Percentiles rank a stretch among this genome's conserved stretches.
Evolutionary conservation across 176 grass and related monocot genomes (phyloP).

Genomic region (Aegilops tauschii): DNA sequence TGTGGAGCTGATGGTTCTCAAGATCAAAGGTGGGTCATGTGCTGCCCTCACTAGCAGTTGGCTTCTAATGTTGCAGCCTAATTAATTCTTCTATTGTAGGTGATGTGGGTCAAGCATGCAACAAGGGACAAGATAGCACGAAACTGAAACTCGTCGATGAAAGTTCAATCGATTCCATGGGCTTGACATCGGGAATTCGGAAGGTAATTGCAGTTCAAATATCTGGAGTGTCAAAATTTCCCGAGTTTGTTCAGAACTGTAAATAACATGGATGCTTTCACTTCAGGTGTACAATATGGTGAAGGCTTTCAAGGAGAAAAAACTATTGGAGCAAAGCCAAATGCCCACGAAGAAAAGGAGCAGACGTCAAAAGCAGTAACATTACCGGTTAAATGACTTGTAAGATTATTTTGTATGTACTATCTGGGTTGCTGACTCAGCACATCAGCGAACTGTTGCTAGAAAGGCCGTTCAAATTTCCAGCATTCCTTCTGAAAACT

Average conservation of each 20-base stretch:
- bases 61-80: neutral
- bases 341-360: conserved; percentile 50
- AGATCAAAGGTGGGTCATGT: conserved; percentile 49
- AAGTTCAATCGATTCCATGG: conserved; percentile 56
- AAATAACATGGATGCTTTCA: conserved; percentile 3
- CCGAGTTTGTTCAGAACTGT: neutral
- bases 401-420: neutral
- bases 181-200: conserved; percentile 79
- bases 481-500: neutral
- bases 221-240: neutral
- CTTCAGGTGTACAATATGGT: conserved; percentile 91
- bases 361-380: conserved; percentile 21
- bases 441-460: neutral
- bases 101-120: conserved; percentile 36
- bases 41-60: neutral
- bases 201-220: conserved; percentile 52
- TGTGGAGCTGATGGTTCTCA: conserved; percentile 84
- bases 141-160: conserved; percentile 55
- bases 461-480: neutral
- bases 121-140: conserved; percentile 15
- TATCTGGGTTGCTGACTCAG: neutral
- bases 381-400: neutral
- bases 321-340: conserved; percentile 9
- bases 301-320: conserved; percentile 58
- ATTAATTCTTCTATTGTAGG: conserved; percentile 45